phyloP scores from a whole-genome alignment of 2,329 filamentous ascomycete species.

The Talaromyces sp. region DNA sequence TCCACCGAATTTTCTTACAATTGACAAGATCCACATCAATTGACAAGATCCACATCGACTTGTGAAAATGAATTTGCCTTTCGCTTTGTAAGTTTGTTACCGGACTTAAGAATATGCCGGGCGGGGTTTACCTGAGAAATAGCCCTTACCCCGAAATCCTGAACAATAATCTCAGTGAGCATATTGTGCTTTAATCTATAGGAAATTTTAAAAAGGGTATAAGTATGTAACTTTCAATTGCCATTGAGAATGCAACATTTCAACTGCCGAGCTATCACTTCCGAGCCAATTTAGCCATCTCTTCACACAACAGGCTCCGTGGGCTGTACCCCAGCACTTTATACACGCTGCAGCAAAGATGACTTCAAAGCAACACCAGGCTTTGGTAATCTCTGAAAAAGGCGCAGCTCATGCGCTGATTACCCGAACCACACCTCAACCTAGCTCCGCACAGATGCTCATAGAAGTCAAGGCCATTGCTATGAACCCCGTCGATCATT shows the following conservation, averaged over 20 bases:
- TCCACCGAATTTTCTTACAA: background rate
- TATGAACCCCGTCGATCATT: conserved; percentile 41
- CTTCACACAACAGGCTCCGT: background rate
- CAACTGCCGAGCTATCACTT: background rate
- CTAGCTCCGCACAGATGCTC: conserved; percentile 38
- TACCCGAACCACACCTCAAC: conserved; percentile 25
- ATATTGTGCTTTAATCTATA: background rate
- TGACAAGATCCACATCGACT: background rate
- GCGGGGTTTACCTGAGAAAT: background rate
- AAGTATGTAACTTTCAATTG: background rate
- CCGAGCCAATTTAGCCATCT: background rate
- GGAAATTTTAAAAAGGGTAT: background rate
- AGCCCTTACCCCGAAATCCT: background rate
- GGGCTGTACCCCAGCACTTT: background rate
- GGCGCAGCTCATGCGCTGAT: background rate
- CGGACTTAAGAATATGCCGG: background rate
- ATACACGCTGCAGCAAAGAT: background rate
- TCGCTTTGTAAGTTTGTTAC: background rate
- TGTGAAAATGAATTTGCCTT: background rate
- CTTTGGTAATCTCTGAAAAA: conserved; percentile 1
- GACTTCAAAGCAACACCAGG: conserved; percentile 4
- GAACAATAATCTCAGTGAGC: background rate
- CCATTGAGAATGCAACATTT: background rate
- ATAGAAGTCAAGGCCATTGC: conserved; percentile 41
- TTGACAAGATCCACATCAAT: background rate